phyloP scores from a whole-genome alignment of 306 rosid species.

The Vachellia collinsii region DNA sequence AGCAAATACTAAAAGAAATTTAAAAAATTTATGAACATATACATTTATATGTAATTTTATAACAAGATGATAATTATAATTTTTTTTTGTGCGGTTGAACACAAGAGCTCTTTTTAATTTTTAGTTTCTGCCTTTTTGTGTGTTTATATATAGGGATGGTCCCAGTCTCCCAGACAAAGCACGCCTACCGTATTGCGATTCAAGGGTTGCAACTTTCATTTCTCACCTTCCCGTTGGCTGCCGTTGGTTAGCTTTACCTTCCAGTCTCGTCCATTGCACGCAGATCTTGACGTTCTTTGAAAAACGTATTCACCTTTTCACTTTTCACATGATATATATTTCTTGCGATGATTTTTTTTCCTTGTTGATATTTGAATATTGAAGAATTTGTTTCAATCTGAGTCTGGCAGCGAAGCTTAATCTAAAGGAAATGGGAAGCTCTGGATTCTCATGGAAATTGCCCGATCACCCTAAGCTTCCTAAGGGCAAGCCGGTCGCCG shows the following conservation, averaged over 20 bases:
- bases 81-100: no score
- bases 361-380: background rate
- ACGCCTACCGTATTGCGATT: background rate
- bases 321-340: background rate
- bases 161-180: background rate
- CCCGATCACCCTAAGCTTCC: conserved; percentile 96
- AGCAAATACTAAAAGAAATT: no score
- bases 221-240: background rate
- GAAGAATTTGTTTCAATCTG: background rate
- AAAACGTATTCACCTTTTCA: background rate
- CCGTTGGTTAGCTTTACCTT: background rate
- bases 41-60: no score
- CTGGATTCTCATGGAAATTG: conserved; percentile 73
- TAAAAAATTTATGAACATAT: no score
- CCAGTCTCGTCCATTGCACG: background rate
- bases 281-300: background rate
- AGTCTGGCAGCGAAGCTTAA: background rate
- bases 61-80: no score
- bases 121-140: no score
- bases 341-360: background rate
- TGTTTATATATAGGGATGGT: background rate
- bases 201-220: background rate
- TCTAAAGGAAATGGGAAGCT: conserved; percentile 63
- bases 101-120: no score
- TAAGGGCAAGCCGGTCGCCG: conserved; percentile 77